A percentile compares a stretch with the other conserved stretches of the same genome.
Evolutionary conservation across 768 basidiomycete species (phyloP).

Genomic region (Sarcodon aspratus): DNA sequence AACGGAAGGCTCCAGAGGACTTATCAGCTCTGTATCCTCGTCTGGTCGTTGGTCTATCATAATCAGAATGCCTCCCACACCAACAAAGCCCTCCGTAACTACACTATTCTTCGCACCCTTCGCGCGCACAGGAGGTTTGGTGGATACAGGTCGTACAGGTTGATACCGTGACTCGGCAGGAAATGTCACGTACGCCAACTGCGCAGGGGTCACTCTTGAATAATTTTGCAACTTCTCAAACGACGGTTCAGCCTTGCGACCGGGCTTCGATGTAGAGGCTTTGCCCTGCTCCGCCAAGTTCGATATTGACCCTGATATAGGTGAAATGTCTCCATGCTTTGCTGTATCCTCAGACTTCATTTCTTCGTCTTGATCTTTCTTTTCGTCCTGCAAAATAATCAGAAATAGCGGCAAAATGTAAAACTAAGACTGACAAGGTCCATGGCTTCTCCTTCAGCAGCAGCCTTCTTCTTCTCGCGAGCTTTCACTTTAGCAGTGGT

Average conservation of each 20-base stretch:
- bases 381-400: conserved; percentile 34
- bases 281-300: conserved; percentile 28
- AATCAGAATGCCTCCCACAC: conserved; percentile 84
- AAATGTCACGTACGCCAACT: conserved; percentile 79
- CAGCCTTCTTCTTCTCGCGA: conserved; percentile 86
- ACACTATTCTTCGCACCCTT: conserved; percentile 19
- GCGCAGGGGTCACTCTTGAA: conserved; percentile 84
- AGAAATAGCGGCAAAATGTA: conserved; percentile 6
- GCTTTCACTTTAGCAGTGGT: conserved; percentile 98
- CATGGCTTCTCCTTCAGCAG: conserved; percentile 67
- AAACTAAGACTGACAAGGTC: conserved; percentile 48
- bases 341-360: conserved; percentile 59
- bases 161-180: conserved; percentile 70
- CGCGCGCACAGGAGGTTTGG: conserved; percentile 13
- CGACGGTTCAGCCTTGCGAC: conserved; percentile 62
- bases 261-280: conserved; percentile 13
- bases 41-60: conserved; percentile 63
- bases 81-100: conserved; percentile 47
- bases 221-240: conserved; percentile 78
- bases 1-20: conserved; percentile 28
- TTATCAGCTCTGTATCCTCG: conserved; percentile 67
- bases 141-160: conserved; percentile 75
- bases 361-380: conserved; percentile 59
- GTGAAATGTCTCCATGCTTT: conserved; percentile 46
- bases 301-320: conserved; percentile 41